phyloP scores from a whole-genome alignment of 176 grass and related monocot species.

The Avena atlantica region DNA sequence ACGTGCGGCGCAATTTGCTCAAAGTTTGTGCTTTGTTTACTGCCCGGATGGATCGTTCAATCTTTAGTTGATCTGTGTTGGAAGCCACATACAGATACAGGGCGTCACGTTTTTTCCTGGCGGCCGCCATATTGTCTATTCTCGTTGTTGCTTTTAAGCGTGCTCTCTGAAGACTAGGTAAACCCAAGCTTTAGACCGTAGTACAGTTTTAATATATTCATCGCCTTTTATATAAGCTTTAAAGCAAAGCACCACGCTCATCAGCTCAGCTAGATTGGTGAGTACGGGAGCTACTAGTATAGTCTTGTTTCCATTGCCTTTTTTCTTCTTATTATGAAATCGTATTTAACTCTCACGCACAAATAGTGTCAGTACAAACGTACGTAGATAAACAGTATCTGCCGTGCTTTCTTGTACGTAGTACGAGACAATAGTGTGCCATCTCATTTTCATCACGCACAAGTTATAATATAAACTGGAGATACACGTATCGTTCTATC shows the following conservation, averaged over 20 bases:
- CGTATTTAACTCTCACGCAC: too few species aligned
- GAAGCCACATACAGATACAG: not conserved
- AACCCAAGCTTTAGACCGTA: not conserved
- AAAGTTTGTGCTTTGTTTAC: not conserved
- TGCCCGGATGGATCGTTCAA: not conserved
- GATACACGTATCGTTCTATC: not conserved
- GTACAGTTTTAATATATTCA: not conserved
- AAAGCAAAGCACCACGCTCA: conserved; percentile 34
- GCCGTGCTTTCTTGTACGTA: not conserved
- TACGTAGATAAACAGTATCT: not conserved
- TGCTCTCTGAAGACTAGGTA: conserved; percentile 14
- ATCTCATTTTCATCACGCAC: not conserved
- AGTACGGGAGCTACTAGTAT: too few species aligned
- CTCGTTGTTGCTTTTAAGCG: conserved; percentile 33
- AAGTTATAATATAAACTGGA: not conserved
- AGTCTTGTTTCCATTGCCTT: not conserved
- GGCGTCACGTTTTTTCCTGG: not conserved
- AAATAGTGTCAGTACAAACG: too few species aligned
- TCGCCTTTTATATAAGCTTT: not conserved
- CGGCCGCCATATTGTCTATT: not conserved
- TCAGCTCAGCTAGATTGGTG: not conserved
- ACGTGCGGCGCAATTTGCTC: not conserved
- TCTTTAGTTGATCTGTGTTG: too few species aligned
- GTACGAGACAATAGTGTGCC: not conserved
- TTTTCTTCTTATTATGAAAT: not conserved